Evolutionary conservation across 2,329 filamentous ascomycete genomes (phyloP).

Genomic region (Arachnopeziza araneosa): DNA sequence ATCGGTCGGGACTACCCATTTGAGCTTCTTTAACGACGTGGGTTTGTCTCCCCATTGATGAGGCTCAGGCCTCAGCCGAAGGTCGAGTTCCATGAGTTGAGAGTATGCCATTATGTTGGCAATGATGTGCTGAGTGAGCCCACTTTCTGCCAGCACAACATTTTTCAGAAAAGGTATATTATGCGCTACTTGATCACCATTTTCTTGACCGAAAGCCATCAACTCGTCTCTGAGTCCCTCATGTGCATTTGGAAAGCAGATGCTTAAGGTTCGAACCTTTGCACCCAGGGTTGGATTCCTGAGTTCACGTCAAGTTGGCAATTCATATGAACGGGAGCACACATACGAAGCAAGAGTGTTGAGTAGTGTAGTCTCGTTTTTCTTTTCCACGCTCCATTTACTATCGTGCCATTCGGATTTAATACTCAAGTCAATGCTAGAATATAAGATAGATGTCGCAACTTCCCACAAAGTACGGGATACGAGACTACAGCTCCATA

Average conservation of each 20-base stretch:
- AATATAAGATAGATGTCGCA: constrained; percentile 4
- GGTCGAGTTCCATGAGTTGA: neutral
- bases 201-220: constrained; percentile 2
- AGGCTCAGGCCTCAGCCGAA: neutral
- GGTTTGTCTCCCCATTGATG: neutral
- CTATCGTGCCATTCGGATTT: neutral
- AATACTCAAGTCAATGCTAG: neutral
- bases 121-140: neutral
- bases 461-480: constrained; percentile 1
- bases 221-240: neutral
- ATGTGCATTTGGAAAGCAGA: neutral
- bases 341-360: constrained; percentile 2
- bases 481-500: constrained; percentile 5
- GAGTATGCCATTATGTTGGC: neutral
- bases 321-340: neutral
- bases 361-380: neutral
- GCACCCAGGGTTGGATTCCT: constrained; percentile 3
- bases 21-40: neutral
- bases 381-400: neutral
- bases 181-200: neutral
- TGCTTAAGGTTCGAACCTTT: constrained; percentile 1
- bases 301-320: constrained; percentile 2
- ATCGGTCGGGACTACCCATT: neutral
- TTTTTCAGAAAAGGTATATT: neutral
- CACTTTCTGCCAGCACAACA: neutral